Base-by-base conservation (phyloP, 1,139 yeast genomes). In the Hemisphaericaspora lyxosophila region DNA sequence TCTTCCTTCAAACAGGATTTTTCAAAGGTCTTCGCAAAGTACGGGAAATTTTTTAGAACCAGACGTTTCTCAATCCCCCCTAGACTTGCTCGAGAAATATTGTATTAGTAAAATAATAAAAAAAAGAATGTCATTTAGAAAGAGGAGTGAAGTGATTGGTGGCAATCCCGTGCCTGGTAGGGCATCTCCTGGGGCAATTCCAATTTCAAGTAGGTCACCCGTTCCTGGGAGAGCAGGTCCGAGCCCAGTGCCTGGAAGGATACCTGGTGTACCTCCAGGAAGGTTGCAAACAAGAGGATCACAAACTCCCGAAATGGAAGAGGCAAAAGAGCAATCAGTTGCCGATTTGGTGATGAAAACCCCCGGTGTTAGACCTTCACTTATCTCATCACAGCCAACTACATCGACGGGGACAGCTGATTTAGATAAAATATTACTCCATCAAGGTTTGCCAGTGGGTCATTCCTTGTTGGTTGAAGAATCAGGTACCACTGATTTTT, bases 381-480 rank as follows among this genome's bases (percentile, higher is more conserved):
- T 82, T 1, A 68, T 83, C 25, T 82, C 89, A 3, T 83, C 95
- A 1, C 82, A 79, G 40, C 83, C 87, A 2, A 78, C 89, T 1
- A 70, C 83, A 0, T 85, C 96, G 0, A 83, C 94, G 0, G 96
- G 96, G 3, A 73, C 83, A 16, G 56, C 70, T 4, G 92, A 86
- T 53, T 60, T 92, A 26, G 97, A 92, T 57, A 79, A 74, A 46
- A 62, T 88, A 2, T 58, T 92, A 39, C 78, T 77, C 1, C 97
- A 92, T 58, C 87, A 80, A 44, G 98, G 98, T 0, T 57, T 90
- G 12, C 97, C 97, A 0, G 52, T 87, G 13, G 96, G 96, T 1
- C 62, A 73, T 11, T 73, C 86, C 5, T 55, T 89, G 31, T 59
- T 90, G 13, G 57, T 92, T 3, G 92, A 88, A 55, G 98, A 92